Base-by-base conservation (phyloP, 164 flowering plant species). In the Sedum album region DNA sequence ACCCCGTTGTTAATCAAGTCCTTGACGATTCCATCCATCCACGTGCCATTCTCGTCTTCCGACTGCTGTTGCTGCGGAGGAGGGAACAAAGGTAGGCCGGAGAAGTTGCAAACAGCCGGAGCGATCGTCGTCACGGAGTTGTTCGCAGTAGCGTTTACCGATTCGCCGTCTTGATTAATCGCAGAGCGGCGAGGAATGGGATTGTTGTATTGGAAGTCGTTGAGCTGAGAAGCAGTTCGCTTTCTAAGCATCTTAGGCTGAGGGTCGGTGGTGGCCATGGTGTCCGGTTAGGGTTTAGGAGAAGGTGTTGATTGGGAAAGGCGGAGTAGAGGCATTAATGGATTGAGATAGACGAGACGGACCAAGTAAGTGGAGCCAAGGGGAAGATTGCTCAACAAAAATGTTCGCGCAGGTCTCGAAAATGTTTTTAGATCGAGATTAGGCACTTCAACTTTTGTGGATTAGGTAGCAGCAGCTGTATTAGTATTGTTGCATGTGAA, bases 1-100 rank as follows among this genome's bases (percentile, higher is more conserved):
- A 87, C 86, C 61, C 78, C 79, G 78, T 77, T 79, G 74, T 85
- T 73, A 73, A 94, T 82, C 10, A 94, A 79, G 73, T 91, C 99
- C 74, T 79, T 87, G 13, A 94, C 82, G 74, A 94, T 82, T 35
- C 92, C 84, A 73, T 94, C 99, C 31, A 94, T 82, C 97, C 93
- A 93, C 30, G 7, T 14, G 28, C 62, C 20, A 15, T 28, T 57
- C 33, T 57, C 62, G 9, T 57, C 62, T 33, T 20, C 20, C 18
- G 35, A 2, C 33, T 3, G 62, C 33, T 20, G 62, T 6, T 55
- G 61, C 1, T 28, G 33, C 31, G 17, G 33, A 4, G 62, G 62
- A 26, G 62, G 62, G 62, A 57, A 57, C n/a, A 57, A 33, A 28
- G 62, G 62, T 6, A 57, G 62, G 62, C 62, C 62, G 33, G 62